Base-by-base conservation (phyloP, 306 rosid genomes). In the Ormosia emarginata region DNA sequence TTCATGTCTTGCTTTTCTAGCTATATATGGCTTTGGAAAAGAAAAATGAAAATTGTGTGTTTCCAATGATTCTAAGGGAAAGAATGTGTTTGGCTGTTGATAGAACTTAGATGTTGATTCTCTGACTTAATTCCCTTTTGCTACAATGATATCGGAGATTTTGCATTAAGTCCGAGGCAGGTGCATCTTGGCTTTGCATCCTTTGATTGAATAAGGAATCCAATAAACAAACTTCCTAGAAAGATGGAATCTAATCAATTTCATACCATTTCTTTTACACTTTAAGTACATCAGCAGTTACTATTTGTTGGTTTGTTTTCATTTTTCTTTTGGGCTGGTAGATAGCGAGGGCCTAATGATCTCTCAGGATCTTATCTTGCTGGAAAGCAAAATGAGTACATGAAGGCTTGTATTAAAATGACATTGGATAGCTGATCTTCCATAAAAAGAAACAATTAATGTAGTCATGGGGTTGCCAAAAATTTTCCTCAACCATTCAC, bases 1-100 rank as follows among this genome's bases (percentile, higher is more conserved):
- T 81, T 87, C 75, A 75, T 73, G 64, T 77, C 67, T 40, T 80
- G 70, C 71, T 50, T 76, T 73, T 36, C 87, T 63, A 83, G 83
- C 72, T 81, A 62, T 55, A 43, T 84, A 32, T 44, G 85, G 84
- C 85, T 84, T 84, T 74, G 68, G 71, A 62, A 57, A 49, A 70
- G 59, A 15, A 57, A 32, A 55, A 67, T 6, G 39, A 49, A 76
- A 63, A 3, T 78, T 78, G 74, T 87, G 75, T 87, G 86, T 78
- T 79, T 58, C 24, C 14, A 36, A 78, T 84, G 74, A 71, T 78
- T 81, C 29, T 32, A 72, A 75, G 85, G 81, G 69, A 69, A 68
- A 67, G 59, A 78, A 9, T 71, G 73, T 81, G 52, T 85, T 72
- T 76, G 55, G 77, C 71, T 75, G 83, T 72, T 74, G 79, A 61